A percentile compares a stretch with the other conserved stretches of the same genome.
Evolutionary conservation across 2,329 filamentous ascomycete species (phyloP).

Genomic region (Lizonia empirigonia): DNA sequence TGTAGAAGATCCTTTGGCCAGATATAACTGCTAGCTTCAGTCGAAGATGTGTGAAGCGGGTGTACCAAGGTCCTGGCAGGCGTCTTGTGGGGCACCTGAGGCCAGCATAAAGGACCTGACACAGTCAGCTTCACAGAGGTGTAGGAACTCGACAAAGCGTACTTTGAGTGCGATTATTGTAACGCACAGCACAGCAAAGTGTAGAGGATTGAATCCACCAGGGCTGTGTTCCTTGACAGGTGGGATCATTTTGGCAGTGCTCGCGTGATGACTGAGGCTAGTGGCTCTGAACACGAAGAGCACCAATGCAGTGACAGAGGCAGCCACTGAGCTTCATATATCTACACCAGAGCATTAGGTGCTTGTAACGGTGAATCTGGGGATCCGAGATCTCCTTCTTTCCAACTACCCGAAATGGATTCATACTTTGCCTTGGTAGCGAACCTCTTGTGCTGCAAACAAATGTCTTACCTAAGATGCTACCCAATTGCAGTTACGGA

Average conservation of each 20-base stretch:
- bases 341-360: not conserved
- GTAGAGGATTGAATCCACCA: constrained; percentile 13
- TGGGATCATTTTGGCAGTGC: constrained; percentile 3
- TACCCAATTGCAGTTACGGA: constrained; percentile 1
- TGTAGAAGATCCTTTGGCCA: constrained; percentile 49
- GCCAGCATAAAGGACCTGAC: constrained; percentile 27
- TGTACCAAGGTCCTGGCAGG: constrained; percentile 41
- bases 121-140: not conserved
- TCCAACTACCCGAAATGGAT: not conserved
- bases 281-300: not conserved
- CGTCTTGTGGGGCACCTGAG: constrained; percentile 37
- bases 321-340: constrained; percentile 12
- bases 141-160: not conserved
- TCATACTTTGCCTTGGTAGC: not conserved
- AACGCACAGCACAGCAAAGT: constrained; percentile 15
- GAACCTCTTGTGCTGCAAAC: not conserved
- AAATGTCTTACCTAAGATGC: constrained; percentile 1
- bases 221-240: not conserved
- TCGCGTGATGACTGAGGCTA: not conserved
- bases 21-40: constrained; percentile 47
- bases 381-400: constrained; percentile 6
- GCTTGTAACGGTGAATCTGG: constrained; percentile 10
- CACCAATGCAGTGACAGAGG: not conserved
- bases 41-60: constrained; percentile 42
- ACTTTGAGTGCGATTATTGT: constrained; percentile 9